Base-by-base conservation (phyloP, 2,329 filamentous ascomycete species). In the Monilinia vaccinii-corymbosi region DNA sequence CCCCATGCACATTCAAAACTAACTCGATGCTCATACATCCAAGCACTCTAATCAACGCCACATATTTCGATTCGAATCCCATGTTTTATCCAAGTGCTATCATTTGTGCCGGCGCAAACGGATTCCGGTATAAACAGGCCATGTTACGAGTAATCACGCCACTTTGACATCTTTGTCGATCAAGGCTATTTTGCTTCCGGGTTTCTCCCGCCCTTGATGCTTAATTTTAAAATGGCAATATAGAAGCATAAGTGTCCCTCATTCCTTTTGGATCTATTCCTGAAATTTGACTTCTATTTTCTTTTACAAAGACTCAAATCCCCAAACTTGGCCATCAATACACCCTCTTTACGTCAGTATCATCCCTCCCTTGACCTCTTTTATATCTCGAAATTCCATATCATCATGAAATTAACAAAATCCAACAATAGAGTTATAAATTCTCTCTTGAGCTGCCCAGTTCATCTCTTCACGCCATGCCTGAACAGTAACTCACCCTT, bases 71-170 rank as follows among this genome's bases (percentile, higher is more conserved):
- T n/a, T 14, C 16, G 5, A 38, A 31, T 34, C 3, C 9, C 3
- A 16, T 40, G 14, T 4, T 21, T 18, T 18, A 14, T n/a, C 45
- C 56, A n/a, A n/a, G n/a, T n/a, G 10, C 23, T 21, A 51, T 21
- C 28, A 21, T 52, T 11, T 16, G 25, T 44, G 36, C 16, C 10
- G 36, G 31, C 11, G 10, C 6, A 25, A 52, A 45, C n/a, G 32
- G 9, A 34, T 58, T 23, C 38, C 16, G 52, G 11, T 13, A 25
- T 23, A 42, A 52, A 52, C 48, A 58, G 40, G 49, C 56, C 56
- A 58, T 23, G n/a, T 58, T 23, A 51, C 36, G 40, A 45, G 7
- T 32, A 34, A 58, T 58, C 56, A 58, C 47, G 56, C 56, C 56
- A 58, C 56, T 58, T 45, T 52, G 28, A 52, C 47, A 32, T 2